Conservation (phyloP, 2,329 filamentous ascomycete genomes). For the Keithomyces neogunnii region DNA sequence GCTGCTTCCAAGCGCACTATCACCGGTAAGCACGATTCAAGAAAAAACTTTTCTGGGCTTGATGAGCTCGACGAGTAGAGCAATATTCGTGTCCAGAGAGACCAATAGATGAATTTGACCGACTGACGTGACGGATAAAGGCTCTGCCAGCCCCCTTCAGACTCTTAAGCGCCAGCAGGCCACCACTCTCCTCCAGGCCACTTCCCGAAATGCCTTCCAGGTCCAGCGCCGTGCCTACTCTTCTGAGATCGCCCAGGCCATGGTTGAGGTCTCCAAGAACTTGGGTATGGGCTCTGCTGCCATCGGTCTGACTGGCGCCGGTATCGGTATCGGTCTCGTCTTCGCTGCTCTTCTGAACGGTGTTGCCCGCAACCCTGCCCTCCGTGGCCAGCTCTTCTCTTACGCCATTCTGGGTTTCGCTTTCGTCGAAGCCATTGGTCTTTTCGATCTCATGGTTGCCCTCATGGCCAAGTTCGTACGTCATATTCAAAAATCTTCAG, state of each 20-base stretch:
- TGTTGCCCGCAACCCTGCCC: conserved; percentile 89
- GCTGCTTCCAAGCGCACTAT: conserved; percentile 68
- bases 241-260: conserved; percentile 79
- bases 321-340: conserved; percentile 93
- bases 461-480: conserved; percentile 86
- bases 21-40: conserved; percentile 49
- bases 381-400: conserved; percentile 92
- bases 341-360: conserved; percentile 83
- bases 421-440: conserved; percentile 88
- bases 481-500: conserved; percentile 16
- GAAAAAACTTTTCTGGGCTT: conserved; percentile 21
- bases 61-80: conserved; percentile 8
- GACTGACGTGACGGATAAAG: conserved; percentile 29
- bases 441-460: conserved; percentile 86
- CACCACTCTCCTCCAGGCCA: conserved; percentile 57
- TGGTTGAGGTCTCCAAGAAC: conserved; percentile 88
- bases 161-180: conserved; percentile 68
- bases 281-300: conserved; percentile 81
- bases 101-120: conserved; percentile 24
- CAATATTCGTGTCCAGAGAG: conserved; percentile 15
- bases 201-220: conserved; percentile 57
- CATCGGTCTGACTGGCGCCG: conserved; percentile 85
- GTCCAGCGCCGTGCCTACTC: conserved; percentile 69
- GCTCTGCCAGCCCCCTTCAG: conserved; percentile 57
- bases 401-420: conserved; percentile 94